Base-by-base conservation (phyloP, 2,329 filamentous ascomycete species). In the Fusarium cyanostomum region DNA sequence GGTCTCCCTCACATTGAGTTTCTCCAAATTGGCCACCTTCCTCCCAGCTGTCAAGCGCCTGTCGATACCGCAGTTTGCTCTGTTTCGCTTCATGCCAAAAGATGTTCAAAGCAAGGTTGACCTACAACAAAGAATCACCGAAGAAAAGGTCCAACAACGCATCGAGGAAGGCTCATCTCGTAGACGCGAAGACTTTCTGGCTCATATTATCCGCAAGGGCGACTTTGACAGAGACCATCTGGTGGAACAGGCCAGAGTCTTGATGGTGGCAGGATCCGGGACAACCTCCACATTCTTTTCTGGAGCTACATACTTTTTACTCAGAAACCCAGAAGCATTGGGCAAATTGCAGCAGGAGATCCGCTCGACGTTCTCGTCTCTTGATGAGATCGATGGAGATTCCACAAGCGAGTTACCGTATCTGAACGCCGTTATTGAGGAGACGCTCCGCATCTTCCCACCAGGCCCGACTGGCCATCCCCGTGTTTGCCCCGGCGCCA, bases 181-280 rank as follows among this genome's bases (percentile, higher is more conserved):
- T 15, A 24, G 35, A 13, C 51, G 34, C 12, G 34, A 45, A 8
- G 45, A 59, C 18, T 59, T 59, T 26, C 51, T 59, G 21, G 27
- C 39, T 4, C 16, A 41, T 12, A 21, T 59, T 11, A 26, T 55
- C 11, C 33, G 33, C 9, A 38, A 46, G 8, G 51, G 51, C 9
- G n/a, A 33, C 35, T 39, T 55, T 34, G 13, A 37, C 5, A 18
- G 24, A 11, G 26, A 34, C n/a, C 43, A 59, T 8, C 41, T 59
- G 2, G 7, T 11, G 24, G 41, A 50, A n/a, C 51, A 59, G 37
- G 39, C 56, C 30, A 59, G 46, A 10, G 37, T 48, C 12, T 24
- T 59, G 12, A 38, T 59, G 15, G 13, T 59, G 15, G 51, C 45
- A 15, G 56, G 56, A 1, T 59, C 51, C 7, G 56, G 55, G 27